A percentile compares a stretch with the other conserved stretches of the same genome.
Conservation (phyloP, 2,329 filamentous ascomycete genomes). For the Cryphonectria nitschkei region DNA sequence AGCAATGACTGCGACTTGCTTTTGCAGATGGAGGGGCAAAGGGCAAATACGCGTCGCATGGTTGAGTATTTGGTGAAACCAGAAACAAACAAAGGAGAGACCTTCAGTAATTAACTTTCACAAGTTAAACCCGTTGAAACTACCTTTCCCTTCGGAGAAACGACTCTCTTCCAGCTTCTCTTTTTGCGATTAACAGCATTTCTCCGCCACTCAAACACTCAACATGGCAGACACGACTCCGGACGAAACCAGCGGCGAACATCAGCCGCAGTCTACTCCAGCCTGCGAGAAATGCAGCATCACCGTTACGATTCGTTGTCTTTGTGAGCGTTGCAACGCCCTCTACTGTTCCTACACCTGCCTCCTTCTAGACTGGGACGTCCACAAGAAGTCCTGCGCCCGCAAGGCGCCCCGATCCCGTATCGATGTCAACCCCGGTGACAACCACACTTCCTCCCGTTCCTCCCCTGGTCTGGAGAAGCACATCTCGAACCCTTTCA, state of each 20-base stretch:
- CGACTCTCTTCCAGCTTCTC: background rate
- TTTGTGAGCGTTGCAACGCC: background rate
- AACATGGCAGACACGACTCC: background rate
- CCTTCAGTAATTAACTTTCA: background rate
- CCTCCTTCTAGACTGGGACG: background rate
- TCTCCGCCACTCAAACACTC: background rate
- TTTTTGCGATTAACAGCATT: background rate
- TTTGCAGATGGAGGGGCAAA: background rate
- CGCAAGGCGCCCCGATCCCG: background rate
- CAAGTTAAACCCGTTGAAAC: background rate
- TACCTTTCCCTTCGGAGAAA: background rate
- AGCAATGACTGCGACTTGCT: background rate
- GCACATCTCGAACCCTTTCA: background rate
- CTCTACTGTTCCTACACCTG: background rate
- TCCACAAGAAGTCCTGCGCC: background rate
- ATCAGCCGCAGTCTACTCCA: background rate
- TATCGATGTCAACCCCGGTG: background rate
- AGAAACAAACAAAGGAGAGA: background rate
- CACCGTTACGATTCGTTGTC: background rate
- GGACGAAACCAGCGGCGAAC: background rate
- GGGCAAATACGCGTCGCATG: background rate
- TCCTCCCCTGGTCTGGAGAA: background rate
- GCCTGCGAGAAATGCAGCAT: background rate
- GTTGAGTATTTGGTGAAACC: background rate
- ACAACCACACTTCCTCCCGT: background rate